Percentiles rank a stretch among this genome's conserved stretches.
Conservation (phyloP, 2,329 filamentous ascomycete species). For the Hymenoscyphus occultus region DNA sequence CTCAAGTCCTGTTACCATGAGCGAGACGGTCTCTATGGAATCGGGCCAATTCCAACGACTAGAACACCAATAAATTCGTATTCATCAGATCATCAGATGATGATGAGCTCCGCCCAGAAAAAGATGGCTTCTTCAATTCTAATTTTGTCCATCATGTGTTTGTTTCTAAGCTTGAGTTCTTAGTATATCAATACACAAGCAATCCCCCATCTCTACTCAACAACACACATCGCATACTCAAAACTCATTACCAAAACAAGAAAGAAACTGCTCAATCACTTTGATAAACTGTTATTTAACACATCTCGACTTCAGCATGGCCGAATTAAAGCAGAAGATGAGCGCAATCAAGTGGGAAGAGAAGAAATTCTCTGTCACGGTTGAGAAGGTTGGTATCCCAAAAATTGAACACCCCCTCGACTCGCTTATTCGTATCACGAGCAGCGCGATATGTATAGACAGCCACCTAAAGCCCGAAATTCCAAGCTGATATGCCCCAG, state of each 20-base stretch:
- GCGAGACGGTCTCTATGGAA: background rate
- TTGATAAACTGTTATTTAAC: background rate
- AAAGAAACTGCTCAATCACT: background rate
- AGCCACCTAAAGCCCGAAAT: background rate
- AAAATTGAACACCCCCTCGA: constrained; percentile 42
- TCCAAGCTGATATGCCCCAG: background rate
- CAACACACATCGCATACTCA: background rate
- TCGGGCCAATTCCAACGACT: background rate
- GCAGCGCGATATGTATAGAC: constrained; percentile 52
- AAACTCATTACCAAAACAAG: background rate
- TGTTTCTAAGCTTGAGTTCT: background rate
- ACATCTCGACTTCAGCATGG: background rate
- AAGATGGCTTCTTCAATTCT: background rate
- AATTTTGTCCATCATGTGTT: background rate
- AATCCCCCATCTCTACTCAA: background rate
- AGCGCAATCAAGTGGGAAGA: constrained; percentile 21
- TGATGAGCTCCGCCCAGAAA: background rate
- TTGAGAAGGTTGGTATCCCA: constrained; percentile 48
- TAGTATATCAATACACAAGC: background rate
- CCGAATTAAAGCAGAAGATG: constrained; percentile 13
- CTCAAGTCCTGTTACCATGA: background rate
- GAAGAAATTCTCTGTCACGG: constrained; percentile 47
- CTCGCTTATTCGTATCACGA: constrained; percentile 47
- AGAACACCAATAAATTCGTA: background rate
- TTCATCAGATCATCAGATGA: background rate